Conservation (phyloP, 2,329 filamentous ascomycete species). For the Arthrobotrys pseudoclavata region DNA sequence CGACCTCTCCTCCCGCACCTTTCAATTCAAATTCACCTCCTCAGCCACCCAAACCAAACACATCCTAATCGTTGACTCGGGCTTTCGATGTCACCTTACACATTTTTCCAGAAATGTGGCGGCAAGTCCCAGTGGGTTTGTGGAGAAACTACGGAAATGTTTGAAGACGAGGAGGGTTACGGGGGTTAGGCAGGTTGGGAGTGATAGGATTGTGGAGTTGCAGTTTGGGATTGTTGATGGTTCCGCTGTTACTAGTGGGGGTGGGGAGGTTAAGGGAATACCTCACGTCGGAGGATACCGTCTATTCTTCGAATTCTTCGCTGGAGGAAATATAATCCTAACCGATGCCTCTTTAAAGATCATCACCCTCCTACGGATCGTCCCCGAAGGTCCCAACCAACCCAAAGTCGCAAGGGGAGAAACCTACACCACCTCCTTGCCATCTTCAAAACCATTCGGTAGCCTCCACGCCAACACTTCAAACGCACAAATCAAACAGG, state of each 20-base stretch:
- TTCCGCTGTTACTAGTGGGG: neutral
- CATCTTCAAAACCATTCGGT: slow-evolving; percentile 24
- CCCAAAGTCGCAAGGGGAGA: slow-evolving; percentile 83
- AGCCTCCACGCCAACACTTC: slow-evolving; percentile 67
- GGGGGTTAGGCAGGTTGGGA: slow-evolving; percentile 85
- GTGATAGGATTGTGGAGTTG: slow-evolving; percentile 91
- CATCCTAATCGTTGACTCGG: slow-evolving; percentile 92
- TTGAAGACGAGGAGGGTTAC: slow-evolving; percentile 89
- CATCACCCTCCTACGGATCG: slow-evolving; percentile 82
- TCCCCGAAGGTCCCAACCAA: slow-evolving; percentile 80
- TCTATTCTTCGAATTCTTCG: slow-evolving; percentile 95
- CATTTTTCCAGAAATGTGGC: slow-evolving; percentile 90
- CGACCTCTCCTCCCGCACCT: slow-evolving; percentile 94
- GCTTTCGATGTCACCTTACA: slow-evolving; percentile 95
- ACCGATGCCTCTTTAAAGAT: slow-evolving; percentile 88
- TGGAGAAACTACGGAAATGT: slow-evolving; percentile 85
- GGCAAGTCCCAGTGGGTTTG: slow-evolving; percentile 85
- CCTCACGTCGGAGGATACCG: slow-evolving; percentile 82
- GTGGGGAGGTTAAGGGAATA: slow-evolving; percentile 14
- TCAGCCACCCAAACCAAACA: slow-evolving; percentile 82
- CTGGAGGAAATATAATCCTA: slow-evolving; percentile 92
- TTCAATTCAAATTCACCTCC: slow-evolving; percentile 88
- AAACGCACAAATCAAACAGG: slow-evolving; percentile 77
- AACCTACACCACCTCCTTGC: slow-evolving; percentile 76
- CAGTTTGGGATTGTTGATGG: slow-evolving; percentile 75